Percentiles rank a stretch among this genome's conserved stretches.
Evolutionary conservation across 2,329 filamentous ascomycete species (phyloP).

Genomic region (Diaporthe vaccinii): DNA sequence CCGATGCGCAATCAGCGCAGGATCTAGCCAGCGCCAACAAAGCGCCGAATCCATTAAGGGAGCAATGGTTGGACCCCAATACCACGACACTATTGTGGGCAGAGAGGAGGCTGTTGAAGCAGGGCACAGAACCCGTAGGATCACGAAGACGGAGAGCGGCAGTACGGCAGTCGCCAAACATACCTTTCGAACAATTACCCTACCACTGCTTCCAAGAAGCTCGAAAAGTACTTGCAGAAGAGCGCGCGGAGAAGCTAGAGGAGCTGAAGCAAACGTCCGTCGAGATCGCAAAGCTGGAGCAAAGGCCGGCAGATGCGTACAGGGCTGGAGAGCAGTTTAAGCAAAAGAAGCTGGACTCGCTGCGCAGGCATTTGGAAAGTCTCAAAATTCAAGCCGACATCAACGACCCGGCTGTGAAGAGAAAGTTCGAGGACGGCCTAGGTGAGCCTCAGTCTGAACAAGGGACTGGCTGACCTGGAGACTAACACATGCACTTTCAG

Average conservation of each 20-base stretch:
- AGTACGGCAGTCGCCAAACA: constrained; percentile 71
- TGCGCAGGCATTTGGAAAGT: constrained; percentile 80
- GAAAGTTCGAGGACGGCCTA: constrained; percentile 90
- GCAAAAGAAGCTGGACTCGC: constrained; percentile 75
- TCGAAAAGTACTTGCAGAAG: constrained; percentile 82
- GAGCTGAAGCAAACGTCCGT: constrained; percentile 77
- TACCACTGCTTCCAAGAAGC: constrained; percentile 99
- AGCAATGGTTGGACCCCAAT: constrained; percentile 72
- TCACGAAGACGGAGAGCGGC: constrained; percentile 87
- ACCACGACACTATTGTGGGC: constrained; percentile 74
- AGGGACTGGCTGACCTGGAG: neutral
- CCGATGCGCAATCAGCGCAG: constrained; percentile 42
- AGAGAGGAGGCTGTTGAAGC: constrained; percentile 77
- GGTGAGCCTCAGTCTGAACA: constrained; percentile 66
- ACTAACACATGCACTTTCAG: constrained; percentile 59
- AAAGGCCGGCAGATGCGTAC: constrained; percentile 67
- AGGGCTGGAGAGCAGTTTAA: constrained; percentile 75
- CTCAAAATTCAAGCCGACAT: constrained; percentile 93
- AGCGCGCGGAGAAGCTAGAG: constrained; percentile 84
- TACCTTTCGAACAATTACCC: constrained; percentile 93
- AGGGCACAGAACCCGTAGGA: constrained; percentile 80
- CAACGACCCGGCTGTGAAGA: constrained; percentile 95
- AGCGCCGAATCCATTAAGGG: constrained; percentile 47
- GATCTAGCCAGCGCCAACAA: constrained; percentile 42
- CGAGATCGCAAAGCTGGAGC: constrained; percentile 77